Conservation (phyloP, 192 early-diverging fungal species). For the Rhizophagus prolifer region DNA sequence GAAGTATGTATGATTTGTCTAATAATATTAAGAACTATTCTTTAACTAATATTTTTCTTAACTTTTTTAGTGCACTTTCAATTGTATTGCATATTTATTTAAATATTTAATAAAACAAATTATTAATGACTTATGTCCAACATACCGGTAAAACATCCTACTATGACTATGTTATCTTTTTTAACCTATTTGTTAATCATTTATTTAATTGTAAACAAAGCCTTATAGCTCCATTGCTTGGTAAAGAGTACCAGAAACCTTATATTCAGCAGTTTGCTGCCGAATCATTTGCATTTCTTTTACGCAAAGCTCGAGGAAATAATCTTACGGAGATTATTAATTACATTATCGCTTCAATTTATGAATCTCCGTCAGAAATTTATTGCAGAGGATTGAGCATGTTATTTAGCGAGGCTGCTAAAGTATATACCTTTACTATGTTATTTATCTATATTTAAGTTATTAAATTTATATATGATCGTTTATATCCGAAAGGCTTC, state of each 20-base stretch:
- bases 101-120: slow-evolving; percentile 82
- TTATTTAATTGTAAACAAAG: slow-evolving; percentile 32
- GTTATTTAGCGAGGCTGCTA: slow-evolving; percentile 82
- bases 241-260: slow-evolving; percentile 62
- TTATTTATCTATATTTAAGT: neutral
- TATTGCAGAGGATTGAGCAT: slow-evolving; percentile 77
- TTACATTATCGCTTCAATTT: slow-evolving; percentile 60
- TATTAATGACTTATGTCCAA: slow-evolving; percentile 63
- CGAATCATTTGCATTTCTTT: slow-evolving; percentile 87
- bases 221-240: slow-evolving; percentile 72
- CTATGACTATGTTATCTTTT: neutral
- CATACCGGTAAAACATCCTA: slow-evolving; percentile 53
- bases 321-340: slow-evolving; percentile 59
- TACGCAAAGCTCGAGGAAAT: slow-evolving; percentile 72
- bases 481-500: neutral
- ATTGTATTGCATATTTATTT: slow-evolving; percentile 87
- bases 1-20: slow-evolving; percentile 51
- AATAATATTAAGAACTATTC: neutral
- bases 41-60: neutral
- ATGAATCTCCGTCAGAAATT: slow-evolving; percentile 41
- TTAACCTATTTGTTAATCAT: neutral
- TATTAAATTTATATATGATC: neutral
- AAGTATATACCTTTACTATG: slow-evolving; percentile 42
- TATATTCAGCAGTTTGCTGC: slow-evolving; percentile 87
- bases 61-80: slow-evolving; percentile 66